phyloP scores from a whole-genome alignment of 1,139 yeast species.

The Keqinozyma sinolaborantium region DNA sequence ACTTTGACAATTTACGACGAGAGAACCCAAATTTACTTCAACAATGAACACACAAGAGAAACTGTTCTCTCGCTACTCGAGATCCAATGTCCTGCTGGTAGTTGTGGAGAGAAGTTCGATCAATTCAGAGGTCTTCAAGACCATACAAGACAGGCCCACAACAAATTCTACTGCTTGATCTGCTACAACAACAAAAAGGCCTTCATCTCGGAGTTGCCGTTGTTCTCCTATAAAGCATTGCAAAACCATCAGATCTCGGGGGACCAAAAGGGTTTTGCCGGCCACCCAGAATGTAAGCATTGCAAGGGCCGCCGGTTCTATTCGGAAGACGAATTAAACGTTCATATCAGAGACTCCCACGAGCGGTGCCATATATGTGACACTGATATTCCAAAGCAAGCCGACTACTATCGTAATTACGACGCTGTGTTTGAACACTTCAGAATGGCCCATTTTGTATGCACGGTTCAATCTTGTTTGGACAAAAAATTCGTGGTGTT shows the following conservation, averaged over 20 bases:
- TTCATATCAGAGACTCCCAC: constrained; percentile 81
- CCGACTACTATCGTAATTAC: constrained; percentile 79
- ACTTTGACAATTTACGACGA: constrained; percentile 32
- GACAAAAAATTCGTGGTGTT: constrained; percentile 92
- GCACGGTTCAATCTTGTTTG: constrained; percentile 77
- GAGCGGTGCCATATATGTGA: constrained; percentile 92
- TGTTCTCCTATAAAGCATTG: constrained; percentile 61
- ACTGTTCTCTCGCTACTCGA: constrained; percentile 52
- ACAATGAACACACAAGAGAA: constrained; percentile 37
- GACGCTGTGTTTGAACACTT: constrained; percentile 75
- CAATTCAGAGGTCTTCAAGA: constrained; percentile 57
- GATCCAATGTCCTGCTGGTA: constrained; percentile 58
- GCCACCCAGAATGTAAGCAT: constrained; percentile 88
- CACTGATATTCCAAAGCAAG: constrained; percentile 56
- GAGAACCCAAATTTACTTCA: constrained; percentile 50
- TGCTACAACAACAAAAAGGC: constrained; percentile 76
- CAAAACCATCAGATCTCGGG: constrained; percentile 71
- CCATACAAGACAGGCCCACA: constrained; percentile 65
- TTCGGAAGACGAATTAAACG: constrained; percentile 80
- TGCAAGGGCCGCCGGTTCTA: constrained; percentile 76
- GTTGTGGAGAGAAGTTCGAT: constrained; percentile 39
- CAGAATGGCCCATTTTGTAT: constrained; percentile 66
- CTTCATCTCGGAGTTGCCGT: constrained; percentile 66
- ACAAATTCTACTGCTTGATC: constrained; percentile 63
- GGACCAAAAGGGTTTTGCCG: constrained; percentile 67